A percentile compares a stretch with the other conserved stretches of the same genome.
These are phyloP conservation scores for Coelastrella sp. DNA, from an alignment of 139 green algal species.

Conservation along the genomic window DNA sequence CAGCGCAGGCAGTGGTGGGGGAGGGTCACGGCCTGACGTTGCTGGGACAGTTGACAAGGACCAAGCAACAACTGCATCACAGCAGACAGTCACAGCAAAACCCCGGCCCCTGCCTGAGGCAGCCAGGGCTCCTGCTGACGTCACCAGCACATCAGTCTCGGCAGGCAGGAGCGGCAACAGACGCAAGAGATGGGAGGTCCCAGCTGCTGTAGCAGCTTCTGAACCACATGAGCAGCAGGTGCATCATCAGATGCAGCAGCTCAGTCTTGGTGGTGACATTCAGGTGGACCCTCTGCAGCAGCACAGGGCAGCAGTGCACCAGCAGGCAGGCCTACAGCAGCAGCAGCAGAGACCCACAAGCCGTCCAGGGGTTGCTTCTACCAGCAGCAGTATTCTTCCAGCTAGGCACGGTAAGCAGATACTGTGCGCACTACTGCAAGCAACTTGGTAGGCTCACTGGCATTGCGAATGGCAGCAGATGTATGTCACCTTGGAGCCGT, in stretches of 20 bases:
- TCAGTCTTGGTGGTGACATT: not conserved
- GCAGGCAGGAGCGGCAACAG: not conserved
- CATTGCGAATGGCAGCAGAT: no score
- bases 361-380: no score
- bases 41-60: not conserved
- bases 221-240: slow-evolving; percentile 4
- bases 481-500: no score
- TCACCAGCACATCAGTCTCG: not conserved
- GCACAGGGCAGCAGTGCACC: not conserved
- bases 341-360: not conserved
- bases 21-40: not conserved
- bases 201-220: not conserved
- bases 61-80: not conserved
- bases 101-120: not conserved
- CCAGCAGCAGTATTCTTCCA: no score
- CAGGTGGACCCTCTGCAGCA: no score
- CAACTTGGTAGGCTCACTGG: no score
- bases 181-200: not conserved
- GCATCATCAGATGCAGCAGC: not conserved
- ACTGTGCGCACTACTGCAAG: no score
- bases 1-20: not conserved
- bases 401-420: no score
- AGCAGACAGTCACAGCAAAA: not conserved
- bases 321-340: not conserved
- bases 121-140: not conserved